phyloP scores from a whole-genome alignment of 1,284 basidiomycete genomes.

The Puccinia brachypodii region DNA sequence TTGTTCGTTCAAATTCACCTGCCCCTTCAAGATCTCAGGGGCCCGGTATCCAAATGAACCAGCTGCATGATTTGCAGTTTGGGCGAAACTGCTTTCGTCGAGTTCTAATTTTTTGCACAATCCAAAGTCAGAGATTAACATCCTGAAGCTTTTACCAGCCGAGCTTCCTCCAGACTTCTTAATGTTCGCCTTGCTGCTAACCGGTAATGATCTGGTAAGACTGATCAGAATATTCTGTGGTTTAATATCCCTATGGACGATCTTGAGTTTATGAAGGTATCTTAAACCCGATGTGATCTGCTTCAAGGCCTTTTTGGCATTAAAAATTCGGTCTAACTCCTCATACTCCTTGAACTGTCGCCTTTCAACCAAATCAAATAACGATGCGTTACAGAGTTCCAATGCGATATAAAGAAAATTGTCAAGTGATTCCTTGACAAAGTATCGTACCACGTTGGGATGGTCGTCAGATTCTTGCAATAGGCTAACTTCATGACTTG shows the following conservation, averaged over 20 bases:
- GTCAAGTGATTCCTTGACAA: slow-evolving; percentile 88
- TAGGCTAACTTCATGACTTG: slow-evolving; percentile 87
- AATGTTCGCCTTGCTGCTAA: slow-evolving; percentile 2
- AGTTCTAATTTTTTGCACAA: slow-evolving; percentile 86
- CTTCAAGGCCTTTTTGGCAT: slow-evolving; percentile 80
- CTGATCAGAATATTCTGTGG: slow-evolving; percentile 97
- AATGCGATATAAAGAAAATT: slow-evolving; percentile 97
- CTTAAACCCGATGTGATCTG: slow-evolving; percentile 85
- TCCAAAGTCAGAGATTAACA: slow-evolving; percentile 94
- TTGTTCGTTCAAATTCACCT: slow-evolving; percentile 80
- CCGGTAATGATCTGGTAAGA: slow-evolving; percentile 60
- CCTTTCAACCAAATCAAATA: slow-evolving; percentile 84
- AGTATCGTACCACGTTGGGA: slow-evolving; percentile 94
- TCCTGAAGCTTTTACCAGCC: slow-evolving; percentile 62
- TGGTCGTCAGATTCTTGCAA: slow-evolving; percentile 97
- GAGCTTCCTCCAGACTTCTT: not conserved
- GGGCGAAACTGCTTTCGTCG: slow-evolving; percentile 89
- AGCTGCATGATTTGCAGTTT: slow-evolving; percentile 69
- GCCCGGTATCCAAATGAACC: slow-evolving; percentile 93
- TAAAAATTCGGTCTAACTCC: slow-evolving; percentile 71
- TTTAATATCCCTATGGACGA: slow-evolving; percentile 97
- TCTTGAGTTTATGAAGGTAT: slow-evolving; percentile 90
- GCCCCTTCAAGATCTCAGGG: slow-evolving; percentile 84
- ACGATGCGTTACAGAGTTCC: slow-evolving; percentile 89
- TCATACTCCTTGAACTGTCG: slow-evolving; percentile 52